Evolutionary conservation across 331 rosid genomes (phyloP).

Genomic region (Acacia pycnantha): DNA sequence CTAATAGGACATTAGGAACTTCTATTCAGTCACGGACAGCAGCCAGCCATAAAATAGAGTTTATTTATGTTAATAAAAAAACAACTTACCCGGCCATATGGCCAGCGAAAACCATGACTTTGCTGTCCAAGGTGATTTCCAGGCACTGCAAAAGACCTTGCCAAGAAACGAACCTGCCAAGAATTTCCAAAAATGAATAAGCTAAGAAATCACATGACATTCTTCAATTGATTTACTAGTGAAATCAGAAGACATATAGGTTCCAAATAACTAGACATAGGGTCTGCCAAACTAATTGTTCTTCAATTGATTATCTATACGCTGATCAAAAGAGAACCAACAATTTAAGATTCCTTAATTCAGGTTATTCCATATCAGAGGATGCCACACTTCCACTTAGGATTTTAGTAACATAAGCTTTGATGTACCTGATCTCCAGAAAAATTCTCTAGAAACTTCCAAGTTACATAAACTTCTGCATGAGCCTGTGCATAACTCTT

Average conservation of each 20-base stretch:
- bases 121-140: constrained; percentile 97
- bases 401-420: constrained; percentile 21
- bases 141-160: constrained; percentile 86
- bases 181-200: constrained; percentile 12
- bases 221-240: constrained; percentile 10
- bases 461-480: constrained; percentile 83
- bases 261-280: background rate
- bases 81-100: constrained; percentile 90
- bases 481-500: constrained; percentile 94
- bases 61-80: background rate
- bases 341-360: constrained; percentile 8
- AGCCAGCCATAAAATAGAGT: background rate
- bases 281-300: background rate
- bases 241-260: constrained; percentile 5
- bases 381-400: background rate
- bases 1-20: constrained; percentile 7
- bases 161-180: constrained; percentile 87
- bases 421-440: constrained; percentile 87
- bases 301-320: background rate
- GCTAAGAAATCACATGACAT: constrained; percentile 19
- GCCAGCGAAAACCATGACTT: constrained; percentile 96
- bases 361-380: constrained; percentile 2
- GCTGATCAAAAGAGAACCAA: constrained; percentile 12
- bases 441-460: constrained; percentile 86
- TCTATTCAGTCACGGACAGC: background rate